Evolutionary conservation across 768 basidiomycete genomes (phyloP).

Genomic region (Tubosaeta brunneosetosa): DNA sequence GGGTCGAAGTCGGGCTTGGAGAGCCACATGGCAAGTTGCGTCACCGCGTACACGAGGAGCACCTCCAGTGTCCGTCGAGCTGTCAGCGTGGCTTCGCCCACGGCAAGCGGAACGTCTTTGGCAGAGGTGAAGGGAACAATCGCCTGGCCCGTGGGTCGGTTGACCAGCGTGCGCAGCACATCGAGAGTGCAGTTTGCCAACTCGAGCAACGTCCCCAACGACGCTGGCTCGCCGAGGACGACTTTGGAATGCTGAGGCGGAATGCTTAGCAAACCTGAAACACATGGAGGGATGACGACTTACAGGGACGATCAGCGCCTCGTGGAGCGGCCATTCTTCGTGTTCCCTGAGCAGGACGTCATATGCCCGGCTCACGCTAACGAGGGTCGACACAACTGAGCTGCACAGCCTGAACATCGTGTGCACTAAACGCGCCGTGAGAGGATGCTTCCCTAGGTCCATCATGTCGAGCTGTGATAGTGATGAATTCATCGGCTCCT

Average conservation of each 20-base stretch:
- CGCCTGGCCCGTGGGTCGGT: slow-evolving; percentile 54
- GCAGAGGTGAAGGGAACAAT: slow-evolving; percentile 35
- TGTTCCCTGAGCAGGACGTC: slow-evolving; percentile 56
- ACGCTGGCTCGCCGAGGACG: slow-evolving; percentile 75
- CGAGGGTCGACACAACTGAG: slow-evolving; percentile 64
- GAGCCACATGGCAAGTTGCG: slow-evolving; percentile 77
- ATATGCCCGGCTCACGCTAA: slow-evolving; percentile 68
- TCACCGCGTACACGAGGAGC: slow-evolving; percentile 63
- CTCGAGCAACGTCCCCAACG: slow-evolving; percentile 84
- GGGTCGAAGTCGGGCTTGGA: slow-evolving; percentile 66
- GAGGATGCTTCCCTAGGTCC: slow-evolving; percentile 66
- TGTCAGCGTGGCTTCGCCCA: slow-evolving; percentile 53
- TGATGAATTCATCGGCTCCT: slow-evolving; percentile 40
- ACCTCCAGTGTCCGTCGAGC: slow-evolving; percentile 63
- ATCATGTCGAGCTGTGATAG: slow-evolving; percentile 40
- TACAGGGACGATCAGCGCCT: slow-evolving; percentile 71
- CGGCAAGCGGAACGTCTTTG: slow-evolving; percentile 37
- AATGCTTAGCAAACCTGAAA: neutral
- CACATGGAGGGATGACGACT: slow-evolving; percentile 23
- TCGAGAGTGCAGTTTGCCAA: slow-evolving; percentile 75
- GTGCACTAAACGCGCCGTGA: slow-evolving; percentile 67
- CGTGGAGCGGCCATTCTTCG: slow-evolving; percentile 68
- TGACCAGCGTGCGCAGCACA: slow-evolving; percentile 61
- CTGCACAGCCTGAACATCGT: slow-evolving; percentile 66
- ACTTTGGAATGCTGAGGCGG: slow-evolving; percentile 72